Conservation (phyloP, 164 flowering plant species). For the Malania oleifera region DNA sequence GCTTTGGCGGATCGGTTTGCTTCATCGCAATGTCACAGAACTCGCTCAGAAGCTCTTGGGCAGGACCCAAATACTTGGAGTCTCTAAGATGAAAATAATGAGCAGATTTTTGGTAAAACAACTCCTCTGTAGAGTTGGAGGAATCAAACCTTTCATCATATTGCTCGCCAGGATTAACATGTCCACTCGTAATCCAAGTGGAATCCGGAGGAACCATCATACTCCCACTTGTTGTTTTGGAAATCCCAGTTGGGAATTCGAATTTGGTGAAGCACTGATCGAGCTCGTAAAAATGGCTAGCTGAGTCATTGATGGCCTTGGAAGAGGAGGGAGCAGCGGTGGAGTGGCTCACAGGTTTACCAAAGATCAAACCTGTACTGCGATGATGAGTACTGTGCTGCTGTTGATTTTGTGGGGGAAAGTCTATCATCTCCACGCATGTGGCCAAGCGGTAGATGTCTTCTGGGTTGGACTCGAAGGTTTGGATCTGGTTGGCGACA, state of each 20-base stretch:
- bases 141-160: slow-evolving; percentile 15
- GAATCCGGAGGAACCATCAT: slow-evolving; percentile 29
- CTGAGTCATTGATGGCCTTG: slow-evolving; percentile 19
- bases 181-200: not conserved
- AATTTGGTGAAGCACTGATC: slow-evolving; percentile 13
- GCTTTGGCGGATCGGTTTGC: slow-evolving; percentile 25
- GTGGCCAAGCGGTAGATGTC: slow-evolving; percentile 44
- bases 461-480: slow-evolving; percentile 35
- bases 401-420: slow-evolving; percentile 13
- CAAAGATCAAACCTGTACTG: slow-evolving; percentile 35
- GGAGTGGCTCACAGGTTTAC: slow-evolving; percentile 11
- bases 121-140: slow-evolving; percentile 28
- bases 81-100: slow-evolving; percentile 46
- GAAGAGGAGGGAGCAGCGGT: slow-evolving; percentile 34
- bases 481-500: slow-evolving; percentile 40
- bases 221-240: slow-evolving; percentile 25
- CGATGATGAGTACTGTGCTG: slow-evolving; percentile 14
- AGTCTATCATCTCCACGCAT: slow-evolving; percentile 57
- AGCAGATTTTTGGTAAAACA: slow-evolving; percentile 21
- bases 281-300: slow-evolving; percentile 22
- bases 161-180: slow-evolving; percentile 21
- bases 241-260: slow-evolving; percentile 21
- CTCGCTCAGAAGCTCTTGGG: slow-evolving; percentile 82
- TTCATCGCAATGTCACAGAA: slow-evolving; percentile 63
- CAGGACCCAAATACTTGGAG: slow-evolving; percentile 73